Evolutionary conservation across 169 alveolate genomes (phyloP), one percentile per base, ranked within the genome.

Genomic region (Cryptosporidium muris): DNA sequence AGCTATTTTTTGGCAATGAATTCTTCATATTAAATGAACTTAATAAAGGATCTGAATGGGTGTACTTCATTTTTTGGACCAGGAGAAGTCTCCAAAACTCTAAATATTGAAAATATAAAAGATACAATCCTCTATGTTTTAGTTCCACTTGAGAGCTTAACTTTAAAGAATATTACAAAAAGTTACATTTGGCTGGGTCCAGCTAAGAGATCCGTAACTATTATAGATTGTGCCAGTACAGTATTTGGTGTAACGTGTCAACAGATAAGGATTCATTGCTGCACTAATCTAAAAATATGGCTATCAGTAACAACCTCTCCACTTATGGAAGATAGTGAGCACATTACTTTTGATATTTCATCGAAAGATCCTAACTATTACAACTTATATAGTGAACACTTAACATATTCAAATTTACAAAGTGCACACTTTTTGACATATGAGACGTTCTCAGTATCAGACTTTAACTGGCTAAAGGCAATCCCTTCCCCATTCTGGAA

Each of bases 401-500:
- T 74, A 58, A 51, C 14, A 38, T 54, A 74, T 43, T 6, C 36
- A 25, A 49, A 40, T 6, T 7, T 74, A 37, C 8, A 60, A n/a
- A 16, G 43, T 5, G 42, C 63, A 6, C 74, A 56, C 43, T 58
- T 74, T 4, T 51, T 74, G 34, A 56, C 11, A 42, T 2, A 14
- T 45, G 60, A 47, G 3, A n/a, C 36, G 4, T 74, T 74, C 25
- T 58, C 40, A 42, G 85, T 74, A 60, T 74, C 63, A 0, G 85
- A 74, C 49, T 47, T 74, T 34, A 74, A 63, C 47, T 74, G 85
- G 85, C 34, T 74, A 53, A 37, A 48, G 2, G 40, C 60, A 45
- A 66, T 58, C 42, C 45, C 63, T 14, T 74, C 85, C 43, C 85
- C 85, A 74, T 58, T 58, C 40, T 74, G 85, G 85, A 60, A 36